These are phyloP conservation scores for Brettanomyces nanus DNA, from an alignment of 805 yeast genomes.

Conservation along the genomic window DNA sequence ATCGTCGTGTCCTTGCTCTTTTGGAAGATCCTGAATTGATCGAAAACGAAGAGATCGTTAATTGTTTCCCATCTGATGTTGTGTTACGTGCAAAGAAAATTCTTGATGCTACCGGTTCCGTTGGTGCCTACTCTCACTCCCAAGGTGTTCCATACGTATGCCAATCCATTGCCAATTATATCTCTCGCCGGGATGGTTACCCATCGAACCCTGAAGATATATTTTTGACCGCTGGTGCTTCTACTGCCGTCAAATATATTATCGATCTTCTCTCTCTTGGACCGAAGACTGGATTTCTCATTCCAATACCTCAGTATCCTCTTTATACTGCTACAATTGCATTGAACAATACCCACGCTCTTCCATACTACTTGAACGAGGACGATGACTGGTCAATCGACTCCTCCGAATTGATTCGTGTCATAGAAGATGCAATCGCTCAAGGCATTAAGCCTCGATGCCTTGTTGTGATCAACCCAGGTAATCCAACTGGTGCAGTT, in stretches of 20 bases:
- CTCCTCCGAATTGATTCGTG: constrained; percentile 49
- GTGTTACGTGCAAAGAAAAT: constrained; percentile 58
- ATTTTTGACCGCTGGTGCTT: constrained; percentile 89
- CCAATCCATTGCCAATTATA: constrained; percentile 73
- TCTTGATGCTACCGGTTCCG: constrained; percentile 60
- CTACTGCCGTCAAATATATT: constrained; percentile 81
- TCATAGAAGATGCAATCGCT: constrained; percentile 38
- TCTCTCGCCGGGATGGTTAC: constrained; percentile 69
- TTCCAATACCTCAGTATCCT: constrained; percentile 98
- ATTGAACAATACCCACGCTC: constrained; percentile 69
- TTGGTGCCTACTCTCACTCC: constrained; percentile 93
- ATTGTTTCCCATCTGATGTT: constrained; percentile 57
- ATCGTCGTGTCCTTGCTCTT: constrained; percentile 80
- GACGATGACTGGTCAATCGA: constrained; percentile 76
- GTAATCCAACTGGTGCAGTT: constrained; percentile 95
- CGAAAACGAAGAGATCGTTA: constrained; percentile 22
- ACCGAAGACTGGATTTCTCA: constrained; percentile 67
- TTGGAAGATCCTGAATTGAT: constrained; percentile 78
- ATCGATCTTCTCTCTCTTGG: constrained; percentile 64
- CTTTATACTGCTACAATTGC: constrained; percentile 92
- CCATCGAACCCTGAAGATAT: constrained; percentile 62
- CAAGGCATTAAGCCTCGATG: constrained; percentile 62
- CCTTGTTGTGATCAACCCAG: constrained; percentile 92
- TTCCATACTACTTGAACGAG: constrained; percentile 86
- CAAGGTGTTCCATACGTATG: constrained; percentile 77